A percentile compares a stretch with the other conserved stretches of the same genome.
phyloP scores from a whole-genome alignment of 2,329 filamentous ascomycete species.

The Botrytis squamosa region DNA sequence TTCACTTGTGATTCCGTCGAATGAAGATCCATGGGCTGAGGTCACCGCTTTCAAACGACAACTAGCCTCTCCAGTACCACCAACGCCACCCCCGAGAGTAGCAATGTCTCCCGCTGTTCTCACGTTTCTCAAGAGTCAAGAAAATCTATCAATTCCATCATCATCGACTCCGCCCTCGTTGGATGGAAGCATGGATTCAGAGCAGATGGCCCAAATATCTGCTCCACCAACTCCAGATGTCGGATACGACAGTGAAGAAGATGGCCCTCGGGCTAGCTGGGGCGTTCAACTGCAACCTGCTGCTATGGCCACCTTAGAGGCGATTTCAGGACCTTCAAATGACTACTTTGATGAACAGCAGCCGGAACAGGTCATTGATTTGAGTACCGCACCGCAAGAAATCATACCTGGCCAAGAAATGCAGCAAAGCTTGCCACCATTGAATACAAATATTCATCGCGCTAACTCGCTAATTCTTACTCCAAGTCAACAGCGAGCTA shows the following conservation, averaged over 20 bases:
- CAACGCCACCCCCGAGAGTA: slow-evolving; percentile 65
- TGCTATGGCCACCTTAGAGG: slow-evolving; percentile 76
- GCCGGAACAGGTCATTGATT: slow-evolving; percentile 54
- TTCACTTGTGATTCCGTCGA: slow-evolving; percentile 50
- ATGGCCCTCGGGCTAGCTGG: slow-evolving; percentile 59
- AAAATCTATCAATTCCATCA: slow-evolving; percentile 71
- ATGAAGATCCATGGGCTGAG: slow-evolving; percentile 48
- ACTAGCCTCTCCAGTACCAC: slow-evolving; percentile 56
- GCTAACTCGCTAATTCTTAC: slow-evolving; percentile 44
- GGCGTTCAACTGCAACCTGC: slow-evolving; percentile 75
- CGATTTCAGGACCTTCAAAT: slow-evolving; percentile 62
- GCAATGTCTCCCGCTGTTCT: slow-evolving; percentile 75
- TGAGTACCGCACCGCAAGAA: slow-evolving; percentile 37
- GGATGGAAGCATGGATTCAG: slow-evolving; percentile 84
- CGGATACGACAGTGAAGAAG: slow-evolving; percentile 53
- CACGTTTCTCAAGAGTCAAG: slow-evolving; percentile 67
- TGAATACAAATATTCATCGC: slow-evolving; percentile 46
- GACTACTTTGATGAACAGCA: slow-evolving; percentile 61
- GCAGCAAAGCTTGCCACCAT: slow-evolving; percentile 51
- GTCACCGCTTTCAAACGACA: slow-evolving; percentile 46
- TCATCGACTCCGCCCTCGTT: slow-evolving; percentile 77
- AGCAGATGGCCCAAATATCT: slow-evolving; percentile 80
- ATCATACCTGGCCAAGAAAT: slow-evolving; percentile 49
- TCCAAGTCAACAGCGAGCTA: slow-evolving; percentile 56
- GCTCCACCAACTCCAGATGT: slow-evolving; percentile 82